These are phyloP conservation scores for Closterium sp. DNA, from an alignment of 139 green algal species.

Conservation along the genomic window DNA sequence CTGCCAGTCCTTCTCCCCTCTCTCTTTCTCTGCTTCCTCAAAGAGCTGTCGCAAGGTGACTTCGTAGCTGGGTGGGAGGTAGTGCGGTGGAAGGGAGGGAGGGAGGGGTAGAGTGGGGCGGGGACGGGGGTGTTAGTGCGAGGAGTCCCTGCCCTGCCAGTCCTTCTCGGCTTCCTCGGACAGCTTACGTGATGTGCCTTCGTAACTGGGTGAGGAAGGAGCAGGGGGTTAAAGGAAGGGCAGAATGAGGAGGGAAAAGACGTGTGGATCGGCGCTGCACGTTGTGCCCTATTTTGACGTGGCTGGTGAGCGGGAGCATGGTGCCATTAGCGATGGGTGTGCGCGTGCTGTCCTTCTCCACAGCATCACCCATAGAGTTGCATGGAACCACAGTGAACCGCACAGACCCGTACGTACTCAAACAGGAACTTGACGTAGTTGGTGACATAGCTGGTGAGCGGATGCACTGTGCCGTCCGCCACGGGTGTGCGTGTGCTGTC, in stretches of 20 bases:
- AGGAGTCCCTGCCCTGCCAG: too few relatives aligned
- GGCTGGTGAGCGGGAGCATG: too few relatives aligned
- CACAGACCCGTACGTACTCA: constrained; percentile 6
- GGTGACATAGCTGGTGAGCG: constrained; percentile 44
- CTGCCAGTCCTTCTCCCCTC: neutral
- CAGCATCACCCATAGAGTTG: neutral
- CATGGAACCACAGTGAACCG: neutral
- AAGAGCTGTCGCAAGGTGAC: constrained; percentile 1
- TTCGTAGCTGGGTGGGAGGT: too few relatives aligned
- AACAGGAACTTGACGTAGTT: constrained; percentile 49
- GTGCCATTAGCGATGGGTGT: neutral
- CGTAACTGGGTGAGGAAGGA: constrained; percentile 11
- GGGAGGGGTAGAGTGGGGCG: too few relatives aligned
- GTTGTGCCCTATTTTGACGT: too few relatives aligned
- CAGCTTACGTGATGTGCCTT: constrained; percentile 17
- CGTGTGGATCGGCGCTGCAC: too few relatives aligned
- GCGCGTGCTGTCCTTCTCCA: neutral
- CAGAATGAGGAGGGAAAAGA: too few relatives aligned
- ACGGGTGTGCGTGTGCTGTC: neutral
- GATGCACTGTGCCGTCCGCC: constrained; percentile 40
- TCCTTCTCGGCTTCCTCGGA: constrained; percentile 20
- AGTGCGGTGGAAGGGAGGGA: too few relatives aligned
- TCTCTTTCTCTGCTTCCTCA: constrained; percentile 17
- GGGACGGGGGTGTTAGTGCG: too few relatives aligned
- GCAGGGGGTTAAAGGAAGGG: too few relatives aligned